phyloP scores from a whole-genome alignment of 2,329 filamentous ascomycete genomes.

The Cladobotryum mycophilum region DNA sequence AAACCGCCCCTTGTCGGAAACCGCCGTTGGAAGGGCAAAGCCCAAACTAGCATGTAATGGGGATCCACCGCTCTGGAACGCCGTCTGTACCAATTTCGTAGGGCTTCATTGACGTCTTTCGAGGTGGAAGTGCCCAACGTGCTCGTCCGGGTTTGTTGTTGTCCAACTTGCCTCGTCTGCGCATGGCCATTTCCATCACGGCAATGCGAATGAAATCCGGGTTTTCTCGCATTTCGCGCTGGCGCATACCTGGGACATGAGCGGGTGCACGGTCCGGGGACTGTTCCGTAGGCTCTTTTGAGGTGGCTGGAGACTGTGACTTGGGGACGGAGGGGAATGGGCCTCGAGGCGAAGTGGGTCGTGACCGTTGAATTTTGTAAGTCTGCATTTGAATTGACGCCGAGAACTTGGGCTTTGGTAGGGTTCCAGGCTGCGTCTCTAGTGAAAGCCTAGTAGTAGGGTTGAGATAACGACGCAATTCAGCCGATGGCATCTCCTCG shows the following conservation, averaged over 20 bases:
- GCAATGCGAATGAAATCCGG: conserved; percentile 65
- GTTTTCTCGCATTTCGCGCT: conserved; percentile 64
- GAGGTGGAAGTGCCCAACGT: conserved; percentile 62
- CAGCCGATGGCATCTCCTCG: conserved; percentile 59
- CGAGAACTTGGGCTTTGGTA: conserved; percentile 40
- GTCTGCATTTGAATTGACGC: conserved; percentile 69
- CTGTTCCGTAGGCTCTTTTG: conserved; percentile 24
- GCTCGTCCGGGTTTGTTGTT: conserved; percentile 60
- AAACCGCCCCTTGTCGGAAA: neutral
- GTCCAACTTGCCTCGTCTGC: conserved; percentile 58
- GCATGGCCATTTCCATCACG: conserved; percentile 68
- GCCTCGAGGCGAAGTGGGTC: conserved; percentile 29
- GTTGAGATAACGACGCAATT: conserved; percentile 61
- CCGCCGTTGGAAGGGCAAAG: neutral
- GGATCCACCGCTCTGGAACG: conserved; percentile 54
- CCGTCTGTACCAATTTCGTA: conserved; percentile 54
- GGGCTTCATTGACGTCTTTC: conserved; percentile 45
- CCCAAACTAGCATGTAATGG: conserved; percentile 22
- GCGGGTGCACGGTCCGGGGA: neutral
- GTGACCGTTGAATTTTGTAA: conserved; percentile 53
- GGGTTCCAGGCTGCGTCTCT: conserved; percentile 23
- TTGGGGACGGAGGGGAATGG: conserved; percentile 27
- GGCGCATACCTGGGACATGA: conserved; percentile 43
- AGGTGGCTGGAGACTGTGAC: conserved; percentile 24
- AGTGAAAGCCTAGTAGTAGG: conserved; percentile 44